A percentile compares a stretch with the other conserved stretches of the same genome.
Conservation (phyloP, 106 monocot species). For the Dendrobium huoshanense region DNA sequence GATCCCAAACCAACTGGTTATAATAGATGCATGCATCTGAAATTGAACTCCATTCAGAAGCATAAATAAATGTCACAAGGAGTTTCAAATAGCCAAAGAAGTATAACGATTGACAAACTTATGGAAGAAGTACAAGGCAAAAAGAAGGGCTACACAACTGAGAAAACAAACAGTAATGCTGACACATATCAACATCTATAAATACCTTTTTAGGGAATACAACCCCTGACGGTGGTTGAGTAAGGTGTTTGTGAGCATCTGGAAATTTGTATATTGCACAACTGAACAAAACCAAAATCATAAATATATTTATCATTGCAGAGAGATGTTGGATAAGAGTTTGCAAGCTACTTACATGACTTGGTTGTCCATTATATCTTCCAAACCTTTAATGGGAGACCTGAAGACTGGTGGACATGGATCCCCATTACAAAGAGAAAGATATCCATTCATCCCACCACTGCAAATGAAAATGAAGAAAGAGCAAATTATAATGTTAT, state of each 20-base stretch:
- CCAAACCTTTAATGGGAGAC: slow-evolving; percentile 80
- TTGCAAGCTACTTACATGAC: slow-evolving; percentile 63
- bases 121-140: not conserved
- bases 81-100: not conserved
- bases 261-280: slow-evolving; percentile 89
- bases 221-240: slow-evolving; percentile 74
- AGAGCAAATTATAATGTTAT: not conserved
- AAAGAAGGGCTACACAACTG: not conserved
- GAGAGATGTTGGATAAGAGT: not conserved
- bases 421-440: slow-evolving; percentile 81
- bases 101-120: not conserved
- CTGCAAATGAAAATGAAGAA: slow-evolving; percentile 36
- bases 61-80: not conserved
- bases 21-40: not conserved
- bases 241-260: slow-evolving; percentile 83
- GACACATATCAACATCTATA: not conserved
- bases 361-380: slow-evolving; percentile 94
- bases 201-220: slow-evolving; percentile 79
- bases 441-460: slow-evolving; percentile 93
- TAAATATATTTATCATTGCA: slow-evolving; percentile 7
- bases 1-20: not conserved
- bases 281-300: slow-evolving; percentile 35
- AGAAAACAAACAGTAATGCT: not conserved
- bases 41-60: not conserved
- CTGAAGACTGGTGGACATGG: slow-evolving; percentile 94